These are phyloP conservation scores for Calamus simplicifolius DNA, from an alignment of 176 grass and related monocot species.

Conservation along the genomic window DNA sequence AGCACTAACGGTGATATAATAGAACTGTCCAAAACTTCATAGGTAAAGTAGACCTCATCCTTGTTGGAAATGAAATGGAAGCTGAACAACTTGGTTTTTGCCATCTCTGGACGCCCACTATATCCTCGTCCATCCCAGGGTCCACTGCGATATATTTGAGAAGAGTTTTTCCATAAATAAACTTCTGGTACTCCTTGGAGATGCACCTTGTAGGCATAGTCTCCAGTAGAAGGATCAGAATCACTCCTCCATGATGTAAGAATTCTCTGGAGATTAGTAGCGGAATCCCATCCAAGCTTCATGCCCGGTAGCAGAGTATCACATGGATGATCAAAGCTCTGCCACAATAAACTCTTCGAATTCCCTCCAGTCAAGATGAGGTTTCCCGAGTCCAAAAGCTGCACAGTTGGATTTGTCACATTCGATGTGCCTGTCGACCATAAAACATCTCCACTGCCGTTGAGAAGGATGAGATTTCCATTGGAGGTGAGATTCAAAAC, in stretches of 20 bases:
- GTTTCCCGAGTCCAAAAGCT: background rate
- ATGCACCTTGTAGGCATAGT: background rate
- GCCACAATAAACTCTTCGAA: background rate
- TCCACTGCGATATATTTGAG: background rate
- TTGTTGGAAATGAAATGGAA: background rate
- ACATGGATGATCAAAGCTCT: conserved; percentile 5
- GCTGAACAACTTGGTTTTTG: background rate
- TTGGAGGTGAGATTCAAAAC: conserved; percentile 1
- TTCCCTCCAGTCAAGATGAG: background rate
- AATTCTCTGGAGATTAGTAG: background rate
- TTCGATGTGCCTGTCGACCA: background rate
- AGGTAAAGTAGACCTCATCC: background rate
- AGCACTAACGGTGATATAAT: background rate
- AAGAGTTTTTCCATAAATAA: background rate
- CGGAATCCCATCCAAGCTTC: background rate
- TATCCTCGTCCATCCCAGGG: background rate
- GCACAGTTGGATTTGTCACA: background rate
- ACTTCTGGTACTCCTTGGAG: background rate
- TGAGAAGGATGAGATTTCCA: background rate
- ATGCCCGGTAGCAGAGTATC: background rate
- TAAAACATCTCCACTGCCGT: background rate
- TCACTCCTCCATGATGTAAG: background rate
- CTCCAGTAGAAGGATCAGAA: background rate
- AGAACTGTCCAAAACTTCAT: background rate
- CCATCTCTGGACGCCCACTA: background rate